These are phyloP conservation scores for Coniochaeta prunicola DNA, from an alignment of 2,329 filamentous ascomycete genomes.

Conservation along the genomic window DNA sequence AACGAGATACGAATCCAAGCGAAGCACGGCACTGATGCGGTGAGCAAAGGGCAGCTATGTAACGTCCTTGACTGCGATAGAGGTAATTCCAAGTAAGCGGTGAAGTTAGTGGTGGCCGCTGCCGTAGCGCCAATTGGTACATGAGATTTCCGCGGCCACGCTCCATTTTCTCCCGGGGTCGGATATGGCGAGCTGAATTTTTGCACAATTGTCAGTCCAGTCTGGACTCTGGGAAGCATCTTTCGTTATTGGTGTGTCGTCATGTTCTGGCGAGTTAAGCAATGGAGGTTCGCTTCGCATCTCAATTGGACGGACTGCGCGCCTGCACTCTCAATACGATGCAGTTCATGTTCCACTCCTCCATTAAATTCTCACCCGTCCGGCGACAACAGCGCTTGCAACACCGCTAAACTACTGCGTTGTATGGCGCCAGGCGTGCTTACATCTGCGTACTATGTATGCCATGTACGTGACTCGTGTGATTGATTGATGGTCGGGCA, in stretches of 20 bases:
- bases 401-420: neutral
- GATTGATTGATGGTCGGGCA: neutral
- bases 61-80: neutral
- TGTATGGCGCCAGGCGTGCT: neutral
- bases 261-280: neutral
- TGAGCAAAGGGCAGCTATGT: neutral
- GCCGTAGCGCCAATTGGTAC: neutral
- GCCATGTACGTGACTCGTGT: neutral
- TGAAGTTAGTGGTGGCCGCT: neutral
- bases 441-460: neutral
- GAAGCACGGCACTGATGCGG: neutral
- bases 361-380: neutral
- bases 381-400: neutral
- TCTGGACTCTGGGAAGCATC: neutral
- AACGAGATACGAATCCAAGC: neutral
- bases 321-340: neutral
- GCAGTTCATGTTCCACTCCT: neutral
- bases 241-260: neutral
- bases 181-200: neutral
- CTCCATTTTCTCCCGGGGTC: neutral
- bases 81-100: neutral
- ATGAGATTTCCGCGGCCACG: neutral
- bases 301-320: neutral
- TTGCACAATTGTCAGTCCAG: neutral
- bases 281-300: neutral